Evolutionary conservation across 2,329 filamentous ascomycete species (phyloP), one percentile per base, ranked within the genome.

Genomic region (Penicillium sp.): DNA sequence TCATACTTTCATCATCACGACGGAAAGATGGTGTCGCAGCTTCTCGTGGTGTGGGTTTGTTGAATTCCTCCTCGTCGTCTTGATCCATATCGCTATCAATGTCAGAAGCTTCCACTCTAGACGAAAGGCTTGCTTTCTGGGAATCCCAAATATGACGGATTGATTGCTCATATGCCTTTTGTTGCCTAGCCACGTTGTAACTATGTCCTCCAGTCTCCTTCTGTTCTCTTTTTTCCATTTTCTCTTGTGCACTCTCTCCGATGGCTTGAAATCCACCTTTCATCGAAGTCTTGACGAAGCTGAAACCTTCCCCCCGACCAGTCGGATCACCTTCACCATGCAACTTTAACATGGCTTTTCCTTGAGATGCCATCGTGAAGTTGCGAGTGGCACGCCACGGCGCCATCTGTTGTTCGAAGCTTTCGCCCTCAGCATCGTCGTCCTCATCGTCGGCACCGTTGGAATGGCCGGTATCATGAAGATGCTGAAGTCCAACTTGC

Each of bases 351-450:
- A 99, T 99, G 3, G 94, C 94, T 71, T 99, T 99, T 58, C 91
- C 91, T 59, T 91, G 87, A 50, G 90, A 93, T 1, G 94, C 94
- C 62, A 97, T 89, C 58, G 97, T 83, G 74, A 99, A 99, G 60
- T 96, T 96, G 75, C 96, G 96, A 52, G 91, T 96, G 0, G 91
- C 93, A 65, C 93, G 91, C 94, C 94, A 99, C 0, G 94, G 94
- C 0, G 93, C 91, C 75, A 99, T 85, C 68, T 92, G 90, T 71
- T 93, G 86, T 52, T 95, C 91, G 11, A 95, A 82, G 52, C 87
- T 90, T 65, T 92, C 87, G 57, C 86, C 80, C 55, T 85, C 89
- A 30, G 86, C 87, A 18, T 84, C 82, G 40, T 83, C 81, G 9
- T 82, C 82, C 40, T 88, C 83, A 4, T 89, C 86, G 24, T 88